Percentiles rank a stretch among this genome's conserved stretches.
Conservation (phyloP, 2,329 filamentous ascomycete species). For the Penicillium capsulatum region DNA sequence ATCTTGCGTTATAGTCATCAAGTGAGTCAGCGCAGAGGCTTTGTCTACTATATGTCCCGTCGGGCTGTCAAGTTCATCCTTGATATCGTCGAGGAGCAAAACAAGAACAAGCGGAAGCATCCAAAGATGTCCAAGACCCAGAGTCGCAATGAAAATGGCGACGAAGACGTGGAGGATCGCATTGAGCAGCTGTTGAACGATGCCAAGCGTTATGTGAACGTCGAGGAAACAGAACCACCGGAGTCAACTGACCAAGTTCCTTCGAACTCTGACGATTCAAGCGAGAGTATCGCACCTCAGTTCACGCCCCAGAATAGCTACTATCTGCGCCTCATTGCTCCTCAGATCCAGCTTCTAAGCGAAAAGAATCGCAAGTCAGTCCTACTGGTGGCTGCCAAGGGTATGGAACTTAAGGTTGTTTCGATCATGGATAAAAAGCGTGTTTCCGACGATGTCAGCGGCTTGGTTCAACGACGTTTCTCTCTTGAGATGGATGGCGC, state of each 20-base stretch:
- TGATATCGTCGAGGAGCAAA: slow-evolving; percentile 93
- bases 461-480: slow-evolving; percentile 90
- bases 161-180: slow-evolving; percentile 69
- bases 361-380: slow-evolving; percentile 97
- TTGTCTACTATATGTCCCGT: slow-evolving; percentile 95
- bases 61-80: slow-evolving; percentile 96
- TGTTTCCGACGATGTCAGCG: slow-evolving; percentile 87
- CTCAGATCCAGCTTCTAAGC: slow-evolving; percentile 96
- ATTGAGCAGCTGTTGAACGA: slow-evolving; percentile 83
- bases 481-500: slow-evolving; percentile 94
- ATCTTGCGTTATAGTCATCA: slow-evolving; percentile 97
- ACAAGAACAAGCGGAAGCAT: slow-evolving; percentile 59
- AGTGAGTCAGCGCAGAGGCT: slow-evolving; percentile 89
- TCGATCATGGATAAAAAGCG: slow-evolving; percentile 97
- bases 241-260: slow-evolving; percentile 41
- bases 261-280: slow-evolving; percentile 51
- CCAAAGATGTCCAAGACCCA: slow-evolving; percentile 31
- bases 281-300: slow-evolving; percentile 75
- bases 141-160: slow-evolving; percentile 47
- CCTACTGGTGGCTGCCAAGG: slow-evolving; percentile 93
- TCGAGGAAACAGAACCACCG: slow-evolving; percentile 54
- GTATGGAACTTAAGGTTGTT: slow-evolving; percentile 96
- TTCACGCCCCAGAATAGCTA: slow-evolving; percentile 92
- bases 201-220: slow-evolving; percentile 74
- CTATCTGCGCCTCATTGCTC: slow-evolving; percentile 88